phyloP scores from a whole-genome alignment of 2,329 filamentous ascomycete genomes.

The Alternaria panax region DNA sequence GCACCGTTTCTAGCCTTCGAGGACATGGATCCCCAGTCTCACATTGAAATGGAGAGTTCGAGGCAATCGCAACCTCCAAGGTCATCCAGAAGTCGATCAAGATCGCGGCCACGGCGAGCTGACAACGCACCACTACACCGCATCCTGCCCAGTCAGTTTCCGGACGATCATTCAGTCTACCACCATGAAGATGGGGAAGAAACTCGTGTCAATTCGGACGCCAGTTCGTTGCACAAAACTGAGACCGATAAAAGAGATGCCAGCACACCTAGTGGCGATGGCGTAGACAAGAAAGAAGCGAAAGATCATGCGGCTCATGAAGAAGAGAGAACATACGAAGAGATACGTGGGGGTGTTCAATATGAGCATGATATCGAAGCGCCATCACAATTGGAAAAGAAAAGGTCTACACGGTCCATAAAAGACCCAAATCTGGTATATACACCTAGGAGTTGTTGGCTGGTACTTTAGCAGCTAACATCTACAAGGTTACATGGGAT shows the following conservation, averaged over 20 bases:
- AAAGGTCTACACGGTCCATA: slow-evolving; percentile 32
- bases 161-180: slow-evolving; percentile 47
- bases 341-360: slow-evolving; percentile 38
- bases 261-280: slow-evolving; percentile 14
- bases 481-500: slow-evolving; percentile 54
- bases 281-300: slow-evolving; percentile 17
- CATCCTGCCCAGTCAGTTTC: slow-evolving; percentile 39
- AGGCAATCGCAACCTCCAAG: background rate
- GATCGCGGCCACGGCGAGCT: slow-evolving; percentile 32
- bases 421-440: slow-evolving; percentile 46
- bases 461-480: slow-evolving; percentile 9
- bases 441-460: background rate
- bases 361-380: slow-evolving; percentile 44
- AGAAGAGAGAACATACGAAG: slow-evolving; percentile 31
- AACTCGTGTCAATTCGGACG: slow-evolving; percentile 28
- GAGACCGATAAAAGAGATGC: slow-evolving; percentile 34
- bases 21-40: background rate
- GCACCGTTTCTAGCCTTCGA: background rate
- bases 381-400: slow-evolving; percentile 31
- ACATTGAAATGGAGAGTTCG: slow-evolving; percentile 8
- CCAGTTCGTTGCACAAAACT: slow-evolving; percentile 32
- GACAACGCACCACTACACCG: slow-evolving; percentile 34
- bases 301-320: slow-evolving; percentile 18
- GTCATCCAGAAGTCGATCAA: slow-evolving; percentile 31
- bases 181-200: slow-evolving; percentile 43